Evolutionary conservation across 257 asterid species (phyloP), one percentile per base, ranked within the genome.

Genomic region (Ilex asprella): DNA sequence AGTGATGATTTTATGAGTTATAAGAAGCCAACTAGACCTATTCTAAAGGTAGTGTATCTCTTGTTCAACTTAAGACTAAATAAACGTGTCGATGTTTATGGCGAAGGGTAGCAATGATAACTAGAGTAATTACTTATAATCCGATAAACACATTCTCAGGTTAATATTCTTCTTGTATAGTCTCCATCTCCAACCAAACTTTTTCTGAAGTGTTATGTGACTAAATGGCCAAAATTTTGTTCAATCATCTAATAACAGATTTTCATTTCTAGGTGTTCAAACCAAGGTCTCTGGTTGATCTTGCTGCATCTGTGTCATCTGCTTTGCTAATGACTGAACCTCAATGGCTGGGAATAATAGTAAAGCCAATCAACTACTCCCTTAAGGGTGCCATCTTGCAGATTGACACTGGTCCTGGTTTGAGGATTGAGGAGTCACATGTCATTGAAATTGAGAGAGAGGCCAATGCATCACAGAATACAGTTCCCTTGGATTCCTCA

Each of bases 241-340:
- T 65, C 69, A 79, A 43, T 16, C 52, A 43, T 16, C 52, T 46
- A 46, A 12, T 46, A 46, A 46, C 21, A 61, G 30, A 31, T 47
- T 63, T 64, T 65, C 12, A 39, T 67, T 63, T 65, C 30, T 75
- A 93, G 99, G 99, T 93, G 63, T 88, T 91, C 41, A 80, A 74
- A 64, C 96, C 96, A 65, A 93, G 99, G 82, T 66, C 94, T 73
- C 81, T 93, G 79, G 97, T 93, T 73, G 95, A 89, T 84, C 97
- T 93, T 71, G 78, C 82, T 69, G 90, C 95, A 69, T 97, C 99
- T 64, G 86, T 93, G 75, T 87, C 99, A 70, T 89, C 99, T 60
- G 95, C 88, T 76, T 81, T 93, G 80, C 86, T 93, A 75, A 87
- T 89, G 82, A 93, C 89, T 81, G 96, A 89, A 75, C 56, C 86